Conservation (phyloP, 768 basidiomycete genomes). For the Suillus lakei region DNA sequence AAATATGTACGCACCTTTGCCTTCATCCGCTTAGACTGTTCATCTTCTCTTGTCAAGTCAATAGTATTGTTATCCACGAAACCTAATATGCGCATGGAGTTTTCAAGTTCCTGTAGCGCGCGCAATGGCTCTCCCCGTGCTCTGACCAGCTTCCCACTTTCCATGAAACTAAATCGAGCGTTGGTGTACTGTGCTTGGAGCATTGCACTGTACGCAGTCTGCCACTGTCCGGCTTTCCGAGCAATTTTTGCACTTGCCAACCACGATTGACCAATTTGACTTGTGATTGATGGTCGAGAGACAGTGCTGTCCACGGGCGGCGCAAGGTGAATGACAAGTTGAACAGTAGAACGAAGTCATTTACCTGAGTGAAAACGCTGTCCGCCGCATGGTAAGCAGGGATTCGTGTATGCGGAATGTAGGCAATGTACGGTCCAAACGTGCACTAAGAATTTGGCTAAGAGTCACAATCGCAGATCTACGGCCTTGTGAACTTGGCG, state of each 20-base stretch:
- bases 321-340: background rate
- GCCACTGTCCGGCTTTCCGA: conserved; percentile 91
- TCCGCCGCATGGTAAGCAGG: conserved; percentile 86
- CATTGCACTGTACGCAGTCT: conserved; percentile 95
- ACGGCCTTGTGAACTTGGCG: conserved; percentile 42
- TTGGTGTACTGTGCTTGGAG: conserved; percentile 84
- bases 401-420: conserved; percentile 90
- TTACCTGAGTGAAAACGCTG: conserved; percentile 77
- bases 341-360: conserved; percentile 19
- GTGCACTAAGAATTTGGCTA: conserved; percentile 51
- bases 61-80: conserved; percentile 50
- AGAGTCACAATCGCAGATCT: conserved; percentile 46
- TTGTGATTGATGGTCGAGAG: conserved; percentile 44
- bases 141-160: conserved; percentile 87
- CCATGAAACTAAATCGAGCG: conserved; percentile 80
- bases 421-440: conserved; percentile 81
- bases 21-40: conserved; percentile 56
- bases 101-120: conserved; percentile 87
- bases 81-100: conserved; percentile 61
- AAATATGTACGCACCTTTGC: conserved; percentile 63
- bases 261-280: conserved; percentile 86
- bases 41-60: conserved; percentile 59
- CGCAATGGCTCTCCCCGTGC: conserved; percentile 80
- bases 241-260: conserved; percentile 94
- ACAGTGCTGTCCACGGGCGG: conserved; percentile 10